These are phyloP conservation scores for Ceratocystis papillata DNA, from an alignment of 2,329 filamentous ascomycete species.

Conservation along the genomic window DNA sequence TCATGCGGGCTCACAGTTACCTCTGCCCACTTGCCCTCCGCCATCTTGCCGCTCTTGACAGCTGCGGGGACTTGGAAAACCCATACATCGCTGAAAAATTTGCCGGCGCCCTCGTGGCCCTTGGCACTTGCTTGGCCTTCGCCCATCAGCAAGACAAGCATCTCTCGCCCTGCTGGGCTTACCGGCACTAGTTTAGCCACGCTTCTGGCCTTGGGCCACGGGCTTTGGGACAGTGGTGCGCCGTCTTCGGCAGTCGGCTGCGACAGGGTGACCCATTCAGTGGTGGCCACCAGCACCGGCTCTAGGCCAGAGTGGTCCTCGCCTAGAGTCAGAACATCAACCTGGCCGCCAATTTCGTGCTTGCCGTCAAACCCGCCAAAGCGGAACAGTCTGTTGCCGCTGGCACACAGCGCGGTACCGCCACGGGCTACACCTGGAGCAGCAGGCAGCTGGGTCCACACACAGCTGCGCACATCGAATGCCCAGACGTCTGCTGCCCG, in stretches of 20 bases:
- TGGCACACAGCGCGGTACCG: conserved; percentile 56
- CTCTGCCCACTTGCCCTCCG: conserved; percentile 49
- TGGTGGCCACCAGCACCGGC: conserved; percentile 40
- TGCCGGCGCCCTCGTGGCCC: conserved; percentile 42
- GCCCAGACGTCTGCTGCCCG: conserved; percentile 63
- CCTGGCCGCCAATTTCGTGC: conserved; percentile 55
- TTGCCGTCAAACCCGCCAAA: conserved; percentile 72
- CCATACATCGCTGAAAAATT: conserved; percentile 53
- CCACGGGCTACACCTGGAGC: conserved; percentile 58
- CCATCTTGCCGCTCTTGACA: conserved; percentile 40
- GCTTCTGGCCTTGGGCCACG: conserved; percentile 22
- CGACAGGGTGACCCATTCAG: conserved; percentile 45
- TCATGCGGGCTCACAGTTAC: conserved; percentile 42
- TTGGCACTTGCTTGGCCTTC: conserved; percentile 41
- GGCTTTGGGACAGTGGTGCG: background rate
- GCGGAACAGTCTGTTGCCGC: conserved; percentile 56
- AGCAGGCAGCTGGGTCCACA: conserved; percentile 57
- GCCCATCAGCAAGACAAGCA: conserved; percentile 51
- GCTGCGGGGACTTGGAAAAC: conserved; percentile 46
- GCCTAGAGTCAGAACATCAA: conserved; percentile 55
- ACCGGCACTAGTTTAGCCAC: conserved; percentile 46
- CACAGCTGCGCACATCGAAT: conserved; percentile 53
- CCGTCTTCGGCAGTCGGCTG: conserved; percentile 29
- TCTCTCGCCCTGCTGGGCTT: conserved; percentile 50
- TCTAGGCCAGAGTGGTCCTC: conserved; percentile 42